phyloP scores from a whole-genome alignment of 371 early-diverging fungal genomes.

The Edhazardia aedis region DNA sequence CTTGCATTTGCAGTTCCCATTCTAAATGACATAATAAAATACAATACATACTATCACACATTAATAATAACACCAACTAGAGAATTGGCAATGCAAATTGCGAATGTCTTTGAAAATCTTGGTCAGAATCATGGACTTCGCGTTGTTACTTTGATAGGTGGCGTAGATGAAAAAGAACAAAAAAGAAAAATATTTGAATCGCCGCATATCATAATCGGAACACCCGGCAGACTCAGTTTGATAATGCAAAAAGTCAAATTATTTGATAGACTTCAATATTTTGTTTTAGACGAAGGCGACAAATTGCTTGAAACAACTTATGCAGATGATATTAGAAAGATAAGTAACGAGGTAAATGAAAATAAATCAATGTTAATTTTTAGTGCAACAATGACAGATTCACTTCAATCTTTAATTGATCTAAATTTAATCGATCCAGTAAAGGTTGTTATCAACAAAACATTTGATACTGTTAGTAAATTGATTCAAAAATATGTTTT shows the following conservation, averaged over 20 bases:
- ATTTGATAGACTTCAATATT: slow-evolving; percentile 47
- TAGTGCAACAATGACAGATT: slow-evolving; percentile 32
- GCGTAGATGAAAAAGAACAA: not conserved
- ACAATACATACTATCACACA: slow-evolving; percentile 89
- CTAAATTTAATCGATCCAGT: slow-evolving; percentile 12
- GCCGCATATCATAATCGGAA: slow-evolving; percentile 45
- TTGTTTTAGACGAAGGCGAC: slow-evolving; percentile 46
- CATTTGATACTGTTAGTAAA: slow-evolving; percentile 9
- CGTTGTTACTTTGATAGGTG: not conserved
- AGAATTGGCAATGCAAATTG: slow-evolving; percentile 41
- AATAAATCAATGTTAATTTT: slow-evolving; percentile 36
- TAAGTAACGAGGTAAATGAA: slow-evolving; percentile 23
- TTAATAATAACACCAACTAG: slow-evolving; percentile 42
- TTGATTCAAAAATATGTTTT: slow-evolving; percentile 34
- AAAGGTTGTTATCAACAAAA: slow-evolving; percentile 7
- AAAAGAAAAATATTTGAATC: not conserved
- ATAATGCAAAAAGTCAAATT: too few species aligned
- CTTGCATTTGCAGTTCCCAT: slow-evolving; percentile 83
- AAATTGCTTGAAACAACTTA: slow-evolving; percentile 42
- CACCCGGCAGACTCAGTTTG: slow-evolving; percentile 43
- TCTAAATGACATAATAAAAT: slow-evolving; percentile 69
- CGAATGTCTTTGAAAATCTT: slow-evolving; percentile 19
- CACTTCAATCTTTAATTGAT: slow-evolving; percentile 3
- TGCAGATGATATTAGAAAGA: slow-evolving; percentile 14
- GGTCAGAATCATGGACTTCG: slow-evolving; percentile 2